Conservation (phyloP, 1,284 basidiomycete genomes). For the Schizophyllum commune region DNA sequence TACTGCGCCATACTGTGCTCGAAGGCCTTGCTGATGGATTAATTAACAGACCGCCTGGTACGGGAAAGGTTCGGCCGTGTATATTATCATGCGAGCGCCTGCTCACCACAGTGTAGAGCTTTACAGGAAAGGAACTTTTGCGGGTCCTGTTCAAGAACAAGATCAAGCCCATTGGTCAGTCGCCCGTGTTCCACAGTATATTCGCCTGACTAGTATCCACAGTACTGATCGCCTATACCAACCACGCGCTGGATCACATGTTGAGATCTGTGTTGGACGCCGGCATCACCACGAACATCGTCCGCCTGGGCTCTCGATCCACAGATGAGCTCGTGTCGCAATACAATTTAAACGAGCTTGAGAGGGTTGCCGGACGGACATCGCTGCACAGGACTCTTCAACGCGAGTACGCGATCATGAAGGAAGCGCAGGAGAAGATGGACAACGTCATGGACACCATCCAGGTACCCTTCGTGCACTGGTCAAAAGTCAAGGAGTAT, state of each 20-base stretch:
- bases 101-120: conserved; percentile 34
- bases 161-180: conserved; percentile 35
- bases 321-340: conserved; percentile 49
- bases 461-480: conserved; percentile 25
- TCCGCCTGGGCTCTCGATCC: conserved; percentile 56
- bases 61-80: conserved; percentile 49
- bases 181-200: not conserved
- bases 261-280: conserved; percentile 53
- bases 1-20: not conserved
- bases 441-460: conserved; percentile 35
- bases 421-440: conserved; percentile 37
- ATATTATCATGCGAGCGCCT: not conserved
- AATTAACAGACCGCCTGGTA: conserved; percentile 55
- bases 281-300: conserved; percentile 50
- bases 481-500: conserved; percentile 31
- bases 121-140: conserved; percentile 58
- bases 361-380: conserved; percentile 34
- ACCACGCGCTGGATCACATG: conserved; percentile 71
- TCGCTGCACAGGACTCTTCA: conserved; percentile 28
- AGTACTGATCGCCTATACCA: conserved; percentile 55
- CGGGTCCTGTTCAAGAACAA: conserved; percentile 49
- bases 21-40: conserved; percentile 6
- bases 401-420: conserved; percentile 31
- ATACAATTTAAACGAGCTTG: conserved; percentile 50
- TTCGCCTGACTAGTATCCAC: not conserved